Base-by-base conservation (phyloP, 2,329 filamentous ascomycete genomes). In the Ophiocordyceps camponoti-leonardi region DNA sequence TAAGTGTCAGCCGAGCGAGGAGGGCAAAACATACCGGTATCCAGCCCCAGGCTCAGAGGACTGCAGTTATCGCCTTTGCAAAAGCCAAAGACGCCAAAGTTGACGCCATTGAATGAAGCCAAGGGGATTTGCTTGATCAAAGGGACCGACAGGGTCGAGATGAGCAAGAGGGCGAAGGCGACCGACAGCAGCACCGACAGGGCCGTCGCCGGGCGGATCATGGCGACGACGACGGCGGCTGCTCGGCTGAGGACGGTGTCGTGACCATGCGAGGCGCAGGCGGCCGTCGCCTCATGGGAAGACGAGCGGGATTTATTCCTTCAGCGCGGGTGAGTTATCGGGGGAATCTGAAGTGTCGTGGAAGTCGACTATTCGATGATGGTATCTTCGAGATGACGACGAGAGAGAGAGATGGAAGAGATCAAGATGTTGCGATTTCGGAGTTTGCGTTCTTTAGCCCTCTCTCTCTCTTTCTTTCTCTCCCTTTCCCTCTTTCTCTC, bases 1-100 rank as follows among this genome's bases (percentile, higher is more conserved):
- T n/a, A n/a, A 16, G 13, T 22, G 26, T n/a, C 26, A 45, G 4
- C 23, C 23, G 23, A 16, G 23, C 30, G 19, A 13, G 18, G 37
- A 26, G 26, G 46, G 40, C 2, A 16, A 16, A 72, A 4, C 80
- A 55, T 69, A 94, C 87, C 75, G 52, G 81, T 81, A 58, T 83
- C 79, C 64, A 96, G 98, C 59, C 90, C 92, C 54, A 98, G 75
- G 58, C 81, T 75, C 51, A 90, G 77, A 39, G 69, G 67, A 56
- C 76, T 84, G 63, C 92, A 96, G 48, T 64, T 57, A 50, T 60
- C 60, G 49, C 68, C 61, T 51, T 77, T 71, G 64, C 92, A 98
- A 56, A 78, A 94, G 23, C 92, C 92, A 67, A 96, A 90, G 43
- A 96, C 88, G 43, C 92, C 92, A 68, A 93, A 95, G 53, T 79